Conservation (phyloP, 345 rosid genomes). For the Gossypium longicalyx region DNA sequence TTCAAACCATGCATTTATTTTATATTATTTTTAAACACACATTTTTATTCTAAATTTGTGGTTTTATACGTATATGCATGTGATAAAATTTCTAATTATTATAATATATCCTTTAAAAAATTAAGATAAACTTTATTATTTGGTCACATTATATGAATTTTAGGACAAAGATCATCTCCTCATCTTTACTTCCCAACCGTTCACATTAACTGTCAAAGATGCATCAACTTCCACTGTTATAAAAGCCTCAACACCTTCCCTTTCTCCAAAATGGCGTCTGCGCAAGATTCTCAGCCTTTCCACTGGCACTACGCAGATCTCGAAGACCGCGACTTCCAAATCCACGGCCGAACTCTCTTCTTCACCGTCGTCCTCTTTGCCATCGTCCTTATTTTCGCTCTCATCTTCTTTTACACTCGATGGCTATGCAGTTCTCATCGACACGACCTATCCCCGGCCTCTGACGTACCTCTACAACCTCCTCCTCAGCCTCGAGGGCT, state of each 20-base stretch:
- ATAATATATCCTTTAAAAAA: no score
- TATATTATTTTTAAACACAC: no score
- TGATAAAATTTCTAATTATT: no score
- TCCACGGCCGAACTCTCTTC: constrained; percentile 36
- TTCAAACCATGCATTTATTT: no score
- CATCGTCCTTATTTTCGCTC: constrained; percentile 24
- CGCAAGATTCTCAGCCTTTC: constrained; percentile 22
- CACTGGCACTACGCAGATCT: constrained; percentile 46
- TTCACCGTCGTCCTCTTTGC: constrained; percentile 33
- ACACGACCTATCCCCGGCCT: not conserved
- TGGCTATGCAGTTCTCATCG: constrained; percentile 34
- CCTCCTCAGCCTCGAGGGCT: constrained; percentile 19
- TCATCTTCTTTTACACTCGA: constrained; percentile 35
- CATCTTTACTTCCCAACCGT: not conserved
- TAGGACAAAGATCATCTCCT: no score
- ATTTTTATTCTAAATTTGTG: no score
- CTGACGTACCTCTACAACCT: constrained; percentile 5
- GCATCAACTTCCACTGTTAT: not conserved
- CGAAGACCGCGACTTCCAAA: constrained; percentile 36
- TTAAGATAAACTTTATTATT: no score
- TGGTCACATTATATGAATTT: no score
- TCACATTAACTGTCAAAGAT: not conserved
- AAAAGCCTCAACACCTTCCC: not conserved
- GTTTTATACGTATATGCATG: no score
- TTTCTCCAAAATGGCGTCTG: constrained; percentile 15